Conservation (phyloP, 331 rosid species). For the Acacia pycnantha region DNA sequence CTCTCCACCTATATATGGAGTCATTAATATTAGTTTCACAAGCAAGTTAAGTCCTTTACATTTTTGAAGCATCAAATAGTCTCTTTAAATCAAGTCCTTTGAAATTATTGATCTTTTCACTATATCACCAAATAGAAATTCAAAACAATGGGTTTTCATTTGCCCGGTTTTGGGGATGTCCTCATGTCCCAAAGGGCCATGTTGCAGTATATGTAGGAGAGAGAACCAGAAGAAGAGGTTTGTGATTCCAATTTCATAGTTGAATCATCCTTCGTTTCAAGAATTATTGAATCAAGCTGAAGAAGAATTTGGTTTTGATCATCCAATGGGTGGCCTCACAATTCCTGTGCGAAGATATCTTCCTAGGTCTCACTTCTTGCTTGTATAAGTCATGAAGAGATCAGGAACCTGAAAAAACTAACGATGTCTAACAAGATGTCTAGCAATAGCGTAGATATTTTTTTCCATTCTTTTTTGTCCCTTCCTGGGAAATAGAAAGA, state of each 20-base stretch:
- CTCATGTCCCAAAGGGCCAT: background rate
- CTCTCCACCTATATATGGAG: background rate
- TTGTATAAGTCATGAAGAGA: slow-evolving; percentile 7
- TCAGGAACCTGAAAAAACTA: background rate
- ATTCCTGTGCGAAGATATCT: background rate
- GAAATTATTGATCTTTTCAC: background rate
- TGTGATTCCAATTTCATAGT: background rate
- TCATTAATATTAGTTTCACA: background rate
- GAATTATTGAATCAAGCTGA: background rate
- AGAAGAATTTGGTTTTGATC: background rate
- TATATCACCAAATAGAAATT: background rate
- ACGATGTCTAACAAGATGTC: background rate
- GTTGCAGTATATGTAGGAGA: background rate
- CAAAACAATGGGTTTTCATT: background rate
- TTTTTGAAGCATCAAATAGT: background rate
- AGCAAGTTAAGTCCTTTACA: background rate
- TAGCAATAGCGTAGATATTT: background rate
- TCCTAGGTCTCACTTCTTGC: background rate
- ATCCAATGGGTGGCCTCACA: background rate
- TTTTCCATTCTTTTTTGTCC: background rate
- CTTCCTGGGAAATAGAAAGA: background rate
- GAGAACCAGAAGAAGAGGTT: background rate
- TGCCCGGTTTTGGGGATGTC: background rate
- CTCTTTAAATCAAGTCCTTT: background rate
- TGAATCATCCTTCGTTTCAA: background rate